phyloP scores from a whole-genome alignment of 768 basidiomycete genomes.

The Lanmaoa pseudosensibilis region DNA sequence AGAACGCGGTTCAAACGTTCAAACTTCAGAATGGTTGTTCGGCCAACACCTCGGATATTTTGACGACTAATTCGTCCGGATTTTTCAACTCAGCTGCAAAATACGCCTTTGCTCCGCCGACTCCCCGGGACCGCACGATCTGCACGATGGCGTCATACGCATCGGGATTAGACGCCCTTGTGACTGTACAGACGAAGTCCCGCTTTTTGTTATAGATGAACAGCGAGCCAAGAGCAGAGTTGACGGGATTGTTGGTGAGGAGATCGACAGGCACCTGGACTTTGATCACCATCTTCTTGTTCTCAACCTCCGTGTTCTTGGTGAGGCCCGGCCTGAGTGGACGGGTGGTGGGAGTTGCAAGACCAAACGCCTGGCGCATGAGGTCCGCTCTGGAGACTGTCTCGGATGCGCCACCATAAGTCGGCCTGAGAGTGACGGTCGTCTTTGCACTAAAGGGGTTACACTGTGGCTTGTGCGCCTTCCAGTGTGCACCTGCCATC shows the following conservation, averaged over 20 bases:
- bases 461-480: constrained; percentile 47
- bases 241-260: background rate
- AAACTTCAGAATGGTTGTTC: constrained; percentile 61
- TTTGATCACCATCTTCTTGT: constrained; percentile 52
- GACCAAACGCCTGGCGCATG: constrained; percentile 31
- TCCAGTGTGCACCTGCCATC: constrained; percentile 46
- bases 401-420: constrained; percentile 29
- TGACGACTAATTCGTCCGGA: constrained; percentile 48
- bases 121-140: constrained; percentile 43
- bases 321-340: constrained; percentile 18
- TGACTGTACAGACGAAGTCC: constrained; percentile 49
- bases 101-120: constrained; percentile 49
- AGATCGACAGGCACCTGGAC: constrained; percentile 45
- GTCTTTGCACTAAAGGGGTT: constrained; percentile 42
- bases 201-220: constrained; percentile 55
- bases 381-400: constrained; percentile 32
- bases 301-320: constrained; percentile 24
- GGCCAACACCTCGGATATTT: constrained; percentile 51
- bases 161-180: constrained; percentile 30
- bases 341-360: constrained; percentile 23
- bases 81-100: constrained; percentile 52
- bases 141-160: constrained; percentile 44
- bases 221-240: constrained; percentile 26
- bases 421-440: constrained; percentile 49
- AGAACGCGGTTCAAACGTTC: background rate